phyloP scores from a whole-genome alignment of 2,329 filamentous ascomycete genomes.

The Rosellinia necatrix region DNA sequence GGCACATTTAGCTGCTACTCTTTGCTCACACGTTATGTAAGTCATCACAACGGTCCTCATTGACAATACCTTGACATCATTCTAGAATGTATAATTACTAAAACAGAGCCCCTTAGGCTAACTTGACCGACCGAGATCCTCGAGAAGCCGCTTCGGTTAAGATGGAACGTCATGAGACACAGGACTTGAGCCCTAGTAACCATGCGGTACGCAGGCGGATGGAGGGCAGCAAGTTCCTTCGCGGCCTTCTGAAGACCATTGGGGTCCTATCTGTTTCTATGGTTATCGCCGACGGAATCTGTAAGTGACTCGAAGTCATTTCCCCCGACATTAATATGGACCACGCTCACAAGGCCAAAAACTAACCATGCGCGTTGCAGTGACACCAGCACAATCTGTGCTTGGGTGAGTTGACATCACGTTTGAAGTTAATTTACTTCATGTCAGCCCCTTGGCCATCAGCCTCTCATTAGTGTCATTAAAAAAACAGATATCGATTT shows the following conservation, averaged over 20 bases:
- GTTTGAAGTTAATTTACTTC: background rate
- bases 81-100: background rate
- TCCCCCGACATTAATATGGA: no score
- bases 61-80: background rate
- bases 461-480: no score
- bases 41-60: slow-evolving; percentile 16
- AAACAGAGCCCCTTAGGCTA: slow-evolving; percentile 45
- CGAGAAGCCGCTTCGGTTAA: slow-evolving; percentile 58
- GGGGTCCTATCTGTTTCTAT: slow-evolving; percentile 70
- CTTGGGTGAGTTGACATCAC: slow-evolving; percentile 47
- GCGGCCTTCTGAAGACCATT: slow-evolving; percentile 61
- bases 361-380: no score
- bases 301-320: no score
- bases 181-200: slow-evolving; percentile 59
- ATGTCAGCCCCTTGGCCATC: background rate
- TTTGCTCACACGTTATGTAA: slow-evolving; percentile 62
- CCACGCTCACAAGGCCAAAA: no score
- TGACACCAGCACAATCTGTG: slow-evolving; percentile 72
- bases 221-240: slow-evolving; percentile 59
- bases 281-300: slow-evolving; percentile 68
- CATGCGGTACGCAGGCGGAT: slow-evolving; percentile 41
- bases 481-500: background rate
- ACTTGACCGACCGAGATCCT: slow-evolving; percentile 65
- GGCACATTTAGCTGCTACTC: slow-evolving; percentile 72
- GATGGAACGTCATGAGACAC: slow-evolving; percentile 62